Percentiles rank a stretch among this genome's conserved stretches.
These are phyloP conservation scores for Thuidium tamariscinum DNA, from an alignment of 225 moss, liverwort and hornwort genomes.

Conservation along the genomic window DNA sequence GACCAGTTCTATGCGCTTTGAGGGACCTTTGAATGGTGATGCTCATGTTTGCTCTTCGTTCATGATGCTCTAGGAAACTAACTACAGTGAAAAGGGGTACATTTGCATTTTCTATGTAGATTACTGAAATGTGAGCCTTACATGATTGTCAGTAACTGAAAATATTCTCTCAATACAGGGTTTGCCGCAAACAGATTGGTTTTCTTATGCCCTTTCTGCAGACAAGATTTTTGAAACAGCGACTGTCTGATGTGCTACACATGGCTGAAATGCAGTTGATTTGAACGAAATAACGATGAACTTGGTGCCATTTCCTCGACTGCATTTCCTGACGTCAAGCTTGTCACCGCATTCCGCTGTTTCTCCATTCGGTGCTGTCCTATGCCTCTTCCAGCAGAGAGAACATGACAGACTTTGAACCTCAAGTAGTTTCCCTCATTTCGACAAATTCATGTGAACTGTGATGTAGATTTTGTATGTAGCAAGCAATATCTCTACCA, in stretches of 20 bases:
- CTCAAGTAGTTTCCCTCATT: not conserved
- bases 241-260: not conserved
- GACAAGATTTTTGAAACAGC: not conserved
- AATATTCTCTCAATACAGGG: not conserved
- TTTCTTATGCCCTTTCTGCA: not conserved
- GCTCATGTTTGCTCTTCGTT: not conserved
- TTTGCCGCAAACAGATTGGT: not conserved
- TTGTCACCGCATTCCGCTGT: conserved; percentile 47
- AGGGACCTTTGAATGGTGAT: conserved; percentile 77
- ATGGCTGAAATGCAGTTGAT: conserved; percentile 49
- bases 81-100: not conserved
- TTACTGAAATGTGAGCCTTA: not conserved
- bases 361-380: conserved; percentile 34
- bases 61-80: not conserved
- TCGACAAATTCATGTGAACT: not conserved
- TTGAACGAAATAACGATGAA: conserved; percentile 90
- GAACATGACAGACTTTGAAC: not conserved
- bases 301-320: conserved; percentile 80
- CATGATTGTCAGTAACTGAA: not conserved
- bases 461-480: not conserved
- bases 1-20: conserved; percentile 90
- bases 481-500: not conserved
- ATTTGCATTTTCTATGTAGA: not conserved
- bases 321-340: conserved; percentile 85
- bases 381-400: not conserved